Evolutionary conservation across 805 yeast genomes (phyloP), one percentile per base, ranked within the genome.

Genomic region (Cyberlindnera euphorbiiphila): DNA sequence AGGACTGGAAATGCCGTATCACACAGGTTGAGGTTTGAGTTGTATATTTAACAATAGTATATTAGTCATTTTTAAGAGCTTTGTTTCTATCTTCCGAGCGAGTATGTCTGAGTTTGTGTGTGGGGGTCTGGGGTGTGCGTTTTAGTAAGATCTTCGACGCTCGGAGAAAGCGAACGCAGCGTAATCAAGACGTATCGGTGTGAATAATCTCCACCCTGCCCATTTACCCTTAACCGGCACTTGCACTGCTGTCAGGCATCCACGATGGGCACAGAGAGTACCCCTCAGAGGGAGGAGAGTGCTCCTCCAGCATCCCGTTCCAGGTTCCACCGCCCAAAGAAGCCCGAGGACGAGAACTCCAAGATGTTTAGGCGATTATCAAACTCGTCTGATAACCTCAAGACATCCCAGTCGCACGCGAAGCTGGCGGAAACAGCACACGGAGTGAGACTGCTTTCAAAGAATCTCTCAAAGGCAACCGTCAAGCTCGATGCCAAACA

Each of bases 361-460:
- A 37, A 31, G 36, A 45, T 50, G 51, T 42, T 55, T 19, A 40
- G 46, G 17, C 45, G 47, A 23, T 46, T 57, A 5, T 49, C 60
- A 3, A 43, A 46, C 29, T 46, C 56, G 10, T 48, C 56, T 17
- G 73, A 65, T 25, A 75, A 73, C 31, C 57, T 80, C 34, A 68
- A 71, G 40, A 65, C 73, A 2, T 84, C 78, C 24, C 71, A 71
- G 38, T 76, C 86, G 1, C 93, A 85, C 59, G 79, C 85, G 8
- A 83, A 82, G 51, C 63, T 83, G 49, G 85, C 88, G 2, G 81
- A 84, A 45, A 81, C 91, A 8, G 93, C 88, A 4, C 82, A 83
- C 55, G 88, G 87, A 3, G 89, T 85, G 6, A 68, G 93, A 31
- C 70, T 79, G 65, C 65, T 85, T 42, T 82, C 85, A n/a, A 79